phyloP scores from a whole-genome alignment of 2,329 filamentous ascomycete genomes.

The Dactylellina haptotyla region DNA sequence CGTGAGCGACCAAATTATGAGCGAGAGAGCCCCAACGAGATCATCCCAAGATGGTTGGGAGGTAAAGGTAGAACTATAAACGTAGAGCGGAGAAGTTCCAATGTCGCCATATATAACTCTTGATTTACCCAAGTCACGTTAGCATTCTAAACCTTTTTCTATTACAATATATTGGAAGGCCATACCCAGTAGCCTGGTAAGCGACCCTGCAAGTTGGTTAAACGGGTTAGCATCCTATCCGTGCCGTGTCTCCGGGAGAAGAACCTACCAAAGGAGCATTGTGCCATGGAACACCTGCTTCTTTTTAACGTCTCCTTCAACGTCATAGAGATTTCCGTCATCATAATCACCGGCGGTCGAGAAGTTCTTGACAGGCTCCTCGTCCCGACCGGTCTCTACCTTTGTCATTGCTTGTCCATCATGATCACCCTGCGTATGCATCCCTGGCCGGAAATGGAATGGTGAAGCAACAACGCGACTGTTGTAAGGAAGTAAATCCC shows the following conservation, averaged over 20 bases:
- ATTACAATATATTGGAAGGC: background rate
- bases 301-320: constrained; percentile 47
- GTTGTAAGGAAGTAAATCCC: background rate
- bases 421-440: constrained; percentile 51
- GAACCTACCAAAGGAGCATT: constrained; percentile 44
- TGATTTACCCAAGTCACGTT: too few relatives aligned
- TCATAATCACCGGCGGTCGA: constrained; percentile 43
- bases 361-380: constrained; percentile 24
- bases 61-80: constrained; percentile 75
- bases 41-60: constrained; percentile 68
- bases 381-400: constrained; percentile 40
- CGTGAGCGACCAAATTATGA: constrained; percentile 76
- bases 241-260: background rate
- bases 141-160: background rate
- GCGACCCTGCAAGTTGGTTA: constrained; percentile 35
- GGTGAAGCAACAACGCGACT: constrained; percentile 31
- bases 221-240: background rate
- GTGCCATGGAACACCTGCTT: constrained; percentile 51
- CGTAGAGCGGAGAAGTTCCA: constrained; percentile 74
- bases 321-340: constrained; percentile 24
- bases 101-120: constrained; percentile 75
- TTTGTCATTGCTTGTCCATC: constrained; percentile 53
- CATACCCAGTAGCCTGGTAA: constrained; percentile 51
- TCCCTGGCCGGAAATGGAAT: constrained; percentile 37
- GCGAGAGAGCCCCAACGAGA: constrained; percentile 72